Percentiles rank a stretch among this genome's conserved stretches.
phyloP scores from a whole-genome alignment of 768 basidiomycete genomes.

The Mycena alexandri region DNA sequence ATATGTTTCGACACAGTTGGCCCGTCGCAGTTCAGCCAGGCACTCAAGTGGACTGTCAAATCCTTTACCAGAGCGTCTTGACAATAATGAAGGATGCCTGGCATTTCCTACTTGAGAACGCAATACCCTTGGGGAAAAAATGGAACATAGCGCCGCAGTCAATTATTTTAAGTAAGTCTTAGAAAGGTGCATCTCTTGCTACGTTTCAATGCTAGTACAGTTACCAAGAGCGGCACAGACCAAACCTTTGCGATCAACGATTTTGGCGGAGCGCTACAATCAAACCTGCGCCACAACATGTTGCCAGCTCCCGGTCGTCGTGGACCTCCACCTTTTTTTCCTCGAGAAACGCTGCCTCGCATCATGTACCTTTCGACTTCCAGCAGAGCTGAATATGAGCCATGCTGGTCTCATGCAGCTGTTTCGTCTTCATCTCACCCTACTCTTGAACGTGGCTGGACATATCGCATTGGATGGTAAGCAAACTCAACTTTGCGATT shows the following conservation, averaged over 20 bases:
- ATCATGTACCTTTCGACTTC: conserved; percentile 28
- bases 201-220: background rate
- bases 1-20: conserved; percentile 50
- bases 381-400: conserved; percentile 15
- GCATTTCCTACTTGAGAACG: conserved; percentile 29
- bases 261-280: conserved; percentile 21
- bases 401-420: conserved; percentile 25
- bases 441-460: conserved; percentile 27
- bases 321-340: background rate
- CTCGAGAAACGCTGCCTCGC: conserved; percentile 3
- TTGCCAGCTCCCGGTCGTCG: background rate
- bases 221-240: conserved; percentile 22
- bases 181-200: background rate
- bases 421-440: conserved; percentile 1
- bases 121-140: conserved; percentile 13
- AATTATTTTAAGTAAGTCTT: conserved; percentile 19
- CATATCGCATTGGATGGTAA: conserved; percentile 19
- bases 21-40: conserved; percentile 55
- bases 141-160: conserved; percentile 25
- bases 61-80: conserved; percentile 45
- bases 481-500: conserved; percentile 35
- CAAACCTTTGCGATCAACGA: conserved; percentile 29
- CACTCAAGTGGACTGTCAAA: conserved; percentile 52
- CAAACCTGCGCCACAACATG: background rate
- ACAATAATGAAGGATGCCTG: conserved; percentile 17